phyloP scores from a whole-genome alignment of 2,329 filamentous ascomycete species.

The Furcasterigmium furcatum region DNA sequence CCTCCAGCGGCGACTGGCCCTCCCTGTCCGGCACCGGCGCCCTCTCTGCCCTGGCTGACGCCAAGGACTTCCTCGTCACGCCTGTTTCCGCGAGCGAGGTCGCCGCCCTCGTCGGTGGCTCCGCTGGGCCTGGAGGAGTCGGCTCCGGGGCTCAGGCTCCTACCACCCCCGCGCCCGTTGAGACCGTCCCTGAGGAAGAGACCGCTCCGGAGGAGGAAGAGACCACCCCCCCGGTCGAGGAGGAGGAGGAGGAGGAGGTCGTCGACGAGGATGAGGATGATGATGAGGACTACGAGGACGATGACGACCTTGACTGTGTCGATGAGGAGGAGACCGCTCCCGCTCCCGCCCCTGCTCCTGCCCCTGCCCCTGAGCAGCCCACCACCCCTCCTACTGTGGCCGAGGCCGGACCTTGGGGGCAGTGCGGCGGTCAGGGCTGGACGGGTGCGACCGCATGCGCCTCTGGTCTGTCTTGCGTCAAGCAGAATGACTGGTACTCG shows the following conservation, averaged over 20 bases:
- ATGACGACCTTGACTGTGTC: no score
- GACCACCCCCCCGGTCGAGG: no score
- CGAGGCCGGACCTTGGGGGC: slow-evolving; percentile 13
- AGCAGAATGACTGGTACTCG: slow-evolving; percentile 22
- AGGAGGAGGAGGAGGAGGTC: no score
- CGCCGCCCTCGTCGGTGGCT: slow-evolving; percentile 15
- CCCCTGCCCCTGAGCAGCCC: not conserved
- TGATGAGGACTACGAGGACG: no score
- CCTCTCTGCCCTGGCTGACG: slow-evolving; percentile 10
- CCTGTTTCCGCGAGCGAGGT: slow-evolving; percentile 20
- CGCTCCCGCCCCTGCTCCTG: not conserved
- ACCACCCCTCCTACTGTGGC: slow-evolving; percentile 2
- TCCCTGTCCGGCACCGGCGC: slow-evolving; percentile 14
- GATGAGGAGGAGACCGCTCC: not conserved
- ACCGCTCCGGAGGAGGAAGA: no score
- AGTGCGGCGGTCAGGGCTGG: slow-evolving; percentile 20
- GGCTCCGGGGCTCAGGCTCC: slow-evolving; percentile 7
- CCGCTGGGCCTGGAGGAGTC: slow-evolving; percentile 19
- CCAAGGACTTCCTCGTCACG: slow-evolving; percentile 16
- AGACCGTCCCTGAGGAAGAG: no score
- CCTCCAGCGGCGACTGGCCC: slow-evolving; percentile 17
- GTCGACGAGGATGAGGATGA: no score
- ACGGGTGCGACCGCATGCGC: slow-evolving; percentile 20
- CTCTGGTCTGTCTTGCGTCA: slow-evolving; percentile 17
- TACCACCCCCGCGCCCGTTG: not conserved